phyloP scores from a whole-genome alignment of 306 rosid genomes.

The Cicer pinnatifidum region DNA sequence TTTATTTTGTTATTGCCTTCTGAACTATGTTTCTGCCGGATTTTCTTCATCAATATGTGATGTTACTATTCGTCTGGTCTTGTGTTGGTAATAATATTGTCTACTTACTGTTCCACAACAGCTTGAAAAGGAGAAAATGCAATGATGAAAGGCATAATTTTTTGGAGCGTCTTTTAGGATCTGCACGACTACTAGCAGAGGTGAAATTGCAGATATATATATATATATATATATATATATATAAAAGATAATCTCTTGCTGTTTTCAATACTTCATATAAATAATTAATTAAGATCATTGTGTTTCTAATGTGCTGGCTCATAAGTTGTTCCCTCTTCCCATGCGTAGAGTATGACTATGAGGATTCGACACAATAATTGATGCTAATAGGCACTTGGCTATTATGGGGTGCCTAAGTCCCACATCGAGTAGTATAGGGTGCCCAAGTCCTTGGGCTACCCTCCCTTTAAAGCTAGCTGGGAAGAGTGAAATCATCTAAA shows the following conservation, averaged over 20 bases:
- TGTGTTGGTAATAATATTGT: slow-evolving; percentile 10
- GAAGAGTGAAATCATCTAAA: too few species aligned
- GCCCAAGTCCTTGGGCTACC: background rate
- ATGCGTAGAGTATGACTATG: slow-evolving; percentile 8
- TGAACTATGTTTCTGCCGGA: too few species aligned
- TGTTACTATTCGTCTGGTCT: slow-evolving; percentile 6
- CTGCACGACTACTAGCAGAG: slow-evolving; percentile 73
- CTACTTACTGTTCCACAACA: slow-evolving; percentile 45
- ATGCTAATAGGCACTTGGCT: background rate
- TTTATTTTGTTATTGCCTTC: background rate
- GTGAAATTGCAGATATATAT: slow-evolving; percentile 51
- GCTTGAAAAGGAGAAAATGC: slow-evolving; percentile 83
- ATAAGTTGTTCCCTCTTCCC: slow-evolving; percentile 25
- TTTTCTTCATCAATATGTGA: background rate
- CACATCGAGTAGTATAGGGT: background rate
- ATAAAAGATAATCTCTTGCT: background rate
- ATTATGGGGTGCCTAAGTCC: background rate
- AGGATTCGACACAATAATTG: slow-evolving; percentile 5
- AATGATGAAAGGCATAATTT: slow-evolving; percentile 64
- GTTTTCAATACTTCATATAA: background rate
- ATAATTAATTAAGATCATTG: slow-evolving; percentile 4
- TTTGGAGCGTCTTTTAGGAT: slow-evolving; percentile 83
- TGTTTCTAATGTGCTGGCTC: slow-evolving; percentile 27
- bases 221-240: too few species aligned
- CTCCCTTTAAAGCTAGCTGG: background rate